Evolutionary conservation across 2,329 filamentous ascomycete species (phyloP).

Genomic region (Plenodomus biglobosus): DNA sequence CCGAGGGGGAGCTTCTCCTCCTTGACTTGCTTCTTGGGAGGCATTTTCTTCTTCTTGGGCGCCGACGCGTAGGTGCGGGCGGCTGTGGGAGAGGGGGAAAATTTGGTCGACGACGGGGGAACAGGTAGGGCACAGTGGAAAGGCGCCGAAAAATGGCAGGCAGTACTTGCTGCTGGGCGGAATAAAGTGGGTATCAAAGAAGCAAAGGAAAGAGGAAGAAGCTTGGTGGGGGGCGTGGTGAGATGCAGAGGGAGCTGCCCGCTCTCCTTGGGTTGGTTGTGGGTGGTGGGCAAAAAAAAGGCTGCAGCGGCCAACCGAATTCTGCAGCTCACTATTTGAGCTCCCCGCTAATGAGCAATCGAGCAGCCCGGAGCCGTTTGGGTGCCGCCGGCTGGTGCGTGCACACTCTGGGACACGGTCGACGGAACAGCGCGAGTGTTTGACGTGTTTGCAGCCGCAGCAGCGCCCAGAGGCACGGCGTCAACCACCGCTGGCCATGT

Average conservation of each 20-base stretch:
- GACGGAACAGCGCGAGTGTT: background rate
- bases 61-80: slow-evolving; percentile 60
- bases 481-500: too few relatives aligned
- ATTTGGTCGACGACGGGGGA: slow-evolving; percentile 30
- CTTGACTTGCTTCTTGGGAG: slow-evolving; percentile 88
- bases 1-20: slow-evolving; percentile 97
- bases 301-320: slow-evolving; percentile 16
- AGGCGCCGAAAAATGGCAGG: slow-evolving; percentile 42
- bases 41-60: slow-evolving; percentile 72
- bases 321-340: slow-evolving; percentile 10
- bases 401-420: background rate
- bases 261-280: slow-evolving; percentile 11
- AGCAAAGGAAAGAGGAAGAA: slow-evolving; percentile 52
- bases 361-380: too few relatives aligned
- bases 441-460: slow-evolving; percentile 4
- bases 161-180: slow-evolving; percentile 54
- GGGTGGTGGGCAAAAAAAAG: slow-evolving; percentile 14
- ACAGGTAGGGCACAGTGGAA: slow-evolving; percentile 35
- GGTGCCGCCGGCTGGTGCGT: too few relatives aligned
- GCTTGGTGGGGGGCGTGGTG: slow-evolving; percentile 41
- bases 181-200: slow-evolving; percentile 56
- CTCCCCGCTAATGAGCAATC: background rate
- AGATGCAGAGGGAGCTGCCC: slow-evolving; percentile 17
- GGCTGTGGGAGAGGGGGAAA: slow-evolving; percentile 45
- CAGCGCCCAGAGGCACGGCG: background rate